Base-by-base conservation (phyloP, 225 moss, liverwort and hornwort genomes). In the Sphagnum contortum region DNA sequence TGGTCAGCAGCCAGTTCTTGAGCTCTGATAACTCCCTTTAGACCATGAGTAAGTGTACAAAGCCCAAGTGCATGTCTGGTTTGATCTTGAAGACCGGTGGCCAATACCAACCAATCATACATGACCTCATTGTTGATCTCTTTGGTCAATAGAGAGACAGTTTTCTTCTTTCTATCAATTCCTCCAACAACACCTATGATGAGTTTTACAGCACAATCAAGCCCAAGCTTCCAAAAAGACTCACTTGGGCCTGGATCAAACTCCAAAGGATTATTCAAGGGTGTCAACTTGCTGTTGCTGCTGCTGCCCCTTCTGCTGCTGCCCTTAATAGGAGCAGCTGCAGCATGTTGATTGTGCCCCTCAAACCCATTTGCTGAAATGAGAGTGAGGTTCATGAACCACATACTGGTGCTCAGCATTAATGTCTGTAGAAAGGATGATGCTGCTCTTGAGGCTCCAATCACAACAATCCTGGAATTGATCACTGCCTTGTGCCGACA, bases 71-170 rank as follows among this genome's bases (percentile, higher is more conserved):
- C 77, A 50, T 66, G 66, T 60, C 65, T 80, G 44, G 80, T 84
- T 60, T 84, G 83, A 64, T 84, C 83, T 67, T 80, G 77, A 48
- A 84, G 55, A 50, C 77, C 83, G 12, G 80, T 65, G 57, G 76
- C 77, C 74, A 84, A 69, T 66, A 84, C 69, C 8, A 84, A 69
- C 74, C 80, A 84, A 12, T 84, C 83, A 46, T 77, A 84, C 4
- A 71, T 10, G 5, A 84, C 48, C 61, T 68, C 63, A 29, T 67
- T 47, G n/a, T 77, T 80, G 29, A 29, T 29, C 29, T 29, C 29
- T 29, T 29, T 29, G 9, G 29, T 77, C 44, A 76, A 72, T 56
- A 84, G 80, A 11, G 48, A 47, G 14, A 84, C 57, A 47, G 64
- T 62, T 6, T 59, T 69, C 3, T 62, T 63, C 57, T 77, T 74